phyloP scores from a whole-genome alignment of 73 alveolate genomes.

The Blepharisma japonicum region DNA sequence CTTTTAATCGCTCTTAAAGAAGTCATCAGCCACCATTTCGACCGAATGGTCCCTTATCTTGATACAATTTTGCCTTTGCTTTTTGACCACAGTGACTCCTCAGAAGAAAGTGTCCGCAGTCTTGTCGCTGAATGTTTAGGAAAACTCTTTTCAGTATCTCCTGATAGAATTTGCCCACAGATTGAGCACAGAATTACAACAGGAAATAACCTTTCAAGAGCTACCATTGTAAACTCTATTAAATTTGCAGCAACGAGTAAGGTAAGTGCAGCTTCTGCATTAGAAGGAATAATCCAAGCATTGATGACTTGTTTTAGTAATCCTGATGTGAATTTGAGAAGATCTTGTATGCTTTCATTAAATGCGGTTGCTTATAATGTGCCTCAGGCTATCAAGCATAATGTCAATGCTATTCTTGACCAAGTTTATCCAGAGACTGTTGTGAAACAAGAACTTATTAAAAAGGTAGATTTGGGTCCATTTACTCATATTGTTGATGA shows the following conservation, averaged over 20 bases:
- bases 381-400: conserved; percentile 45
- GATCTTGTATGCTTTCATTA: conserved; percentile 47
- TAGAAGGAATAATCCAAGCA: conserved; percentile 35
- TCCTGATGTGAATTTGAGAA: conserved; percentile 52
- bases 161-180: conserved; percentile 33
- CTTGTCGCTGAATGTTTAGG: conserved; percentile 69
- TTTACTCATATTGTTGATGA: conserved; percentile 74
- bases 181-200: conserved; percentile 32
- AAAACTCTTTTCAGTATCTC: conserved; percentile 46
- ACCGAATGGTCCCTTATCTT: conserved; percentile 41
- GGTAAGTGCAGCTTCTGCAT: conserved; percentile 28
- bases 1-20: conserved; percentile 58
- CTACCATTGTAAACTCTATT: conserved; percentile 56
- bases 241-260: conserved; percentile 52
- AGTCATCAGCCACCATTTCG: conserved; percentile 50
- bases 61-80: conserved; percentile 43
- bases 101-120: conserved; percentile 58
- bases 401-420: conserved; percentile 36
- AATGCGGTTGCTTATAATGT: conserved; percentile 55
- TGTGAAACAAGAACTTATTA: conserved; percentile 59
- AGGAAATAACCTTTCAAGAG: conserved; percentile 35
- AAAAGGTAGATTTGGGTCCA: conserved; percentile 76
- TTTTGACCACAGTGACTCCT: conserved; percentile 49
- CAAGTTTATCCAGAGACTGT: conserved; percentile 35
- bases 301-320: conserved; percentile 37